Evolutionary conservation across 2,329 filamentous ascomycete genomes (phyloP).

Genomic region (Biscogniauxia sp.): DNA sequence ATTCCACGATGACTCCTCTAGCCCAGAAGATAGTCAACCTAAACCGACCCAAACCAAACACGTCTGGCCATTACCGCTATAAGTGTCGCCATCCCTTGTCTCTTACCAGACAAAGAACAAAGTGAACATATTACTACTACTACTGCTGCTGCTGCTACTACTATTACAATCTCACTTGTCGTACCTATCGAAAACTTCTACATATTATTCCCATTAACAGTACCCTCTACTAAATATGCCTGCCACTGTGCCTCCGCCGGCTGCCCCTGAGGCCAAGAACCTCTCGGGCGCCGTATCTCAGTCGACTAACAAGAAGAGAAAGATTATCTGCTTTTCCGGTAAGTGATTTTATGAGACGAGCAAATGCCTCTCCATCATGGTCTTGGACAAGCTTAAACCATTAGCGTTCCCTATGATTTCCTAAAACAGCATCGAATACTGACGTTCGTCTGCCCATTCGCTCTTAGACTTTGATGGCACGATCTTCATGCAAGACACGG

Average conservation of each 20-base stretch:
- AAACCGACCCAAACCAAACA: neutral
- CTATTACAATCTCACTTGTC: neutral
- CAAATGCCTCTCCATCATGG: neutral
- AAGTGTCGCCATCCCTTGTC: neutral
- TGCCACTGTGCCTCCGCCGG: constrained; percentile 35
- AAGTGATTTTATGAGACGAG: constrained; percentile 19
- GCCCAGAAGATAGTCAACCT: neutral
- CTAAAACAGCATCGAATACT: constrained; percentile 2
- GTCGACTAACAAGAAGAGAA: constrained; percentile 45
- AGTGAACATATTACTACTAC: constrained; percentile 2
- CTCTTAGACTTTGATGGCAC: constrained; percentile 65
- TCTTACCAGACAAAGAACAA: neutral
- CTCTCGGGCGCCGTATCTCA: constrained; percentile 24
- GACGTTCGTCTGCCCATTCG: constrained; percentile 6
- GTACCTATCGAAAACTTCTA: constrained; percentile 1
- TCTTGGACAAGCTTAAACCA: neutral
- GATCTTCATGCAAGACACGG: constrained; percentile 70
- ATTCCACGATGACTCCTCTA: neutral
- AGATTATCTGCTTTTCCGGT: constrained; percentile 60
- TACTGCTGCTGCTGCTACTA: no score
- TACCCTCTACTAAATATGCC: constrained; percentile 34
- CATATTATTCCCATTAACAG: neutral
- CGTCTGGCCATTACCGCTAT: neutral
- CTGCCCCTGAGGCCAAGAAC: constrained; percentile 29
- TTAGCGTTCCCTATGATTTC: neutral